phyloP scores from a whole-genome alignment of 805 yeast genomes.

The Pichia cephalocereana region DNA sequence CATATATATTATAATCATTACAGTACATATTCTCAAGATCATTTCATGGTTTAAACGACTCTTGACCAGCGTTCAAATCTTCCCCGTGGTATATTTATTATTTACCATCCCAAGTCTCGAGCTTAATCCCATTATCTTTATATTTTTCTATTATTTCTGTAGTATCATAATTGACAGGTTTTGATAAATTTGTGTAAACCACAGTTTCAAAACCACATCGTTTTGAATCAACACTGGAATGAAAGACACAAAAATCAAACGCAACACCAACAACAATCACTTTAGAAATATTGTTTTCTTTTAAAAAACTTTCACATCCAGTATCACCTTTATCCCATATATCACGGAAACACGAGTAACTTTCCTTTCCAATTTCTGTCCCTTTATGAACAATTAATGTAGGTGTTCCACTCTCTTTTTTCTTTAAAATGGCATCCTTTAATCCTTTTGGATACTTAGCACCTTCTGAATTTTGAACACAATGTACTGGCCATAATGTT shows the following conservation, averaged over 20 bases:
- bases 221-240: slow-evolving; percentile 65
- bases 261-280: slow-evolving; percentile 79
- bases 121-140: slow-evolving; percentile 25
- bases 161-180: slow-evolving; percentile 43
- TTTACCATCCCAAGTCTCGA: background rate
- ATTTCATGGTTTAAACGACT: no score
- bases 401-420: slow-evolving; percentile 27
- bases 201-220: slow-evolving; percentile 52
- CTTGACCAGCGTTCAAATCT: no score
- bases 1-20: no score
- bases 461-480: slow-evolving; percentile 66
- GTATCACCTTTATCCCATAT: slow-evolving; percentile 67
- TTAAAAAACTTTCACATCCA: slow-evolving; percentile 44
- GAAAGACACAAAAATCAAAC: slow-evolving; percentile 75
- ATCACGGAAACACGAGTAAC: slow-evolving; percentile 81
- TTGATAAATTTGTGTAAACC: slow-evolving; percentile 49
- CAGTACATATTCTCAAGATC: no score
- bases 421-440: slow-evolving; percentile 22
- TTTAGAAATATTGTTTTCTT: slow-evolving; percentile 38
- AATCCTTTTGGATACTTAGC: slow-evolving; percentile 51
- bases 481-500: slow-evolving; percentile 86
- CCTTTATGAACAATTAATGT: slow-evolving; percentile 58
- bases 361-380: slow-evolving; percentile 60
- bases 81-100: no score
- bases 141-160: slow-evolving; percentile 26